These are phyloP conservation scores for Penicillium maclennaniae DNA, from an alignment of 495 filamentous ascomycete species.

Conservation along the genomic window DNA sequence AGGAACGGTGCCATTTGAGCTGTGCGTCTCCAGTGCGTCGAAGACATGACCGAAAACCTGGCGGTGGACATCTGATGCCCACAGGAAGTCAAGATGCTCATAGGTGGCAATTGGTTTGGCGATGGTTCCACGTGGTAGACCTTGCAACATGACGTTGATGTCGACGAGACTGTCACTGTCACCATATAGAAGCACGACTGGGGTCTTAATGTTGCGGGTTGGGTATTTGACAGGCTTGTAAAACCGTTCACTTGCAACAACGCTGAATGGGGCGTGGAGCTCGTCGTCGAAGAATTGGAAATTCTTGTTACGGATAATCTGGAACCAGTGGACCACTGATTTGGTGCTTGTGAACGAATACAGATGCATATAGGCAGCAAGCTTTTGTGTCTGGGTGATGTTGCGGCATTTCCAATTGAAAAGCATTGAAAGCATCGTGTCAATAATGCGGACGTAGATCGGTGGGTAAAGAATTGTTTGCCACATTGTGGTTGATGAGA, in stretches of 20 bases:
- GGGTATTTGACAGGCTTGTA: conserved; percentile 95
- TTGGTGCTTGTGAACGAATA: conserved; percentile 97
- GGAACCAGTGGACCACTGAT: conserved; percentile 97
- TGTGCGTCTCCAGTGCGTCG: conserved; percentile 71
- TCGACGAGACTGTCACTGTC: conserved; percentile 94
- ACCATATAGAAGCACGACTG: conserved; percentile 88
- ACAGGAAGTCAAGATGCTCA: conserved; percentile 97
- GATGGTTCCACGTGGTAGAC: conserved; percentile 77
- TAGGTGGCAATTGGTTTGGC: conserved; percentile 84
- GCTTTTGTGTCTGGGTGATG: conserved; percentile 82
- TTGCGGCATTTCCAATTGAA: conserved; percentile 90
- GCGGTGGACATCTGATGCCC: conserved; percentile 79
- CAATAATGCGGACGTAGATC: conserved; percentile 86
- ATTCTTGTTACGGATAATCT: conserved; percentile 89
- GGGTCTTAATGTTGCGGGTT: conserved; percentile 93
- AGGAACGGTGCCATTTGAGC: conserved; percentile 2
- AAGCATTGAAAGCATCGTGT: conserved; percentile 72
- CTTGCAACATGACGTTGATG: conserved; percentile 84
- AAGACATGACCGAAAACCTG: conserved; percentile 88
- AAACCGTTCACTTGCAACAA: conserved; percentile 57
- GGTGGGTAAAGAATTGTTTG: conserved; percentile 92
- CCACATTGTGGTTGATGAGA: conserved; percentile 95
- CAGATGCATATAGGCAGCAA: conserved; percentile 93
- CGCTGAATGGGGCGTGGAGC: conserved; percentile 59
- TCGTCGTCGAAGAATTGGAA: conserved; percentile 99